A percentile compares a stretch with the other conserved stretches of the same genome.
These are phyloP conservation scores for Aspergillus proliferans DNA, from an alignment of 2,329 filamentous ascomycete genomes.

Conservation along the genomic window DNA sequence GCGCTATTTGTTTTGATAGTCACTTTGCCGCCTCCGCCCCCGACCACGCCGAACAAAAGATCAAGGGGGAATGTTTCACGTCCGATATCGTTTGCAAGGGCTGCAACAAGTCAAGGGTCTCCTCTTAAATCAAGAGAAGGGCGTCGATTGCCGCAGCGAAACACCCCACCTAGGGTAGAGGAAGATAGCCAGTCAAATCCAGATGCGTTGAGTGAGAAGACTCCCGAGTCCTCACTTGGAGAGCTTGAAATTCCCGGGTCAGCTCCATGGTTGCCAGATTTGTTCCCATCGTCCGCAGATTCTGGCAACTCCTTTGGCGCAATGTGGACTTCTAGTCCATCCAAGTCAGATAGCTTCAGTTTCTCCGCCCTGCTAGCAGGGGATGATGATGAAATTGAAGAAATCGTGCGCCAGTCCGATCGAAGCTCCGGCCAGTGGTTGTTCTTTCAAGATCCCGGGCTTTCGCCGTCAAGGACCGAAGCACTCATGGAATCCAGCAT, in stretches of 20 bases:
- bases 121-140: neutral
- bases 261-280: constrained; percentile 14
- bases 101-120: constrained; percentile 1
- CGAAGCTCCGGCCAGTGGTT: constrained; percentile 30
- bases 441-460: constrained; percentile 30
- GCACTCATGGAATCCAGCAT: constrained; percentile 26
- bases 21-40: neutral
- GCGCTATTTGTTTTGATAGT: neutral
- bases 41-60: neutral
- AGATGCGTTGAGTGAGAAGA: constrained; percentile 9
- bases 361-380: constrained; percentile 30
- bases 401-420: constrained; percentile 44
- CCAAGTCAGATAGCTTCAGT: constrained; percentile 15
- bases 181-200: constrained; percentile 6
- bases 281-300: constrained; percentile 4
- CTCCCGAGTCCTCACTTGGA: constrained; percentile 5
- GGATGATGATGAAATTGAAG: constrained; percentile 48
- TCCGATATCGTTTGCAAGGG: neutral
- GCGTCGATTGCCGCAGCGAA: constrained; percentile 2
- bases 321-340: constrained; percentile 4
- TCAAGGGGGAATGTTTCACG: neutral
- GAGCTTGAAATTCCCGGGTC: constrained; percentile 8
- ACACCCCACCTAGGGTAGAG: constrained; percentile 6
- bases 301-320: constrained; percentile 4
- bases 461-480: constrained; percentile 27